These are phyloP conservation scores for Aspergillus chevalieri DNA, from an alignment of 2,329 filamentous ascomycete species.

Conservation along the genomic window DNA sequence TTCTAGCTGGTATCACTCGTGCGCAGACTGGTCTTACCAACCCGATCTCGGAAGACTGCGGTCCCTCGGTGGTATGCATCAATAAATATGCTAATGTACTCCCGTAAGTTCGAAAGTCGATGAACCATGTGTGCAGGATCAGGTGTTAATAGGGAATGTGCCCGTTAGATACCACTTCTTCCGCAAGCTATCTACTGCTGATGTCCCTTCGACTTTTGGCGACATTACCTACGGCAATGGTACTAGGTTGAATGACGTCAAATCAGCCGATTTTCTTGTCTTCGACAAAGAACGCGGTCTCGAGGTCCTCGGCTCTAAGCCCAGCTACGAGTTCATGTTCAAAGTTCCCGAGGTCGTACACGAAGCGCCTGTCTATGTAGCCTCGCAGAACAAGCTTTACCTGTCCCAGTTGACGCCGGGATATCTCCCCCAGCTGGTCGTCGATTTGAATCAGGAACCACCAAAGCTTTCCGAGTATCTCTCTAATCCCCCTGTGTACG, in stretches of 20 bases:
- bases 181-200: slow-evolving; percentile 22
- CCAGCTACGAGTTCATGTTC: slow-evolving; percentile 35
- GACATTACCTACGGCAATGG: slow-evolving; percentile 30
- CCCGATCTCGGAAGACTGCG: slow-evolving; percentile 26
- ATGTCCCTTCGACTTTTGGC: slow-evolving; percentile 20
- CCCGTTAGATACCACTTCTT: slow-evolving; percentile 34
- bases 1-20: slow-evolving; percentile 7
- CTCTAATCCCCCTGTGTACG: slow-evolving; percentile 40
- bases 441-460: slow-evolving; percentile 40
- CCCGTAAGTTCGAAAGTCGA: slow-evolving; percentile 10
- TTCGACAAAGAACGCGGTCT: slow-evolving; percentile 33
- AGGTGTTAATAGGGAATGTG: slow-evolving; percentile 8
- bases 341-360: slow-evolving; percentile 33
- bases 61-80: slow-evolving; percentile 30
- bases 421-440: slow-evolving; percentile 32
- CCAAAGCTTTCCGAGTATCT: slow-evolving; percentile 34
- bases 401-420: slow-evolving; percentile 34
- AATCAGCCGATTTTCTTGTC: slow-evolving; percentile 32
- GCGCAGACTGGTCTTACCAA: slow-evolving; percentile 22
- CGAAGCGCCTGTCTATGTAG: slow-evolving; percentile 40
- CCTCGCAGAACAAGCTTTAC: slow-evolving; percentile 36
- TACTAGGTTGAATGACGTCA: slow-evolving; percentile 24
- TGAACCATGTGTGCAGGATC: neutral
- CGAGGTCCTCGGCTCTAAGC: slow-evolving; percentile 31
- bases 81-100: slow-evolving; percentile 30